Conservation (phyloP, 345 rosid species). For the Eucalyptus grandis region DNA sequence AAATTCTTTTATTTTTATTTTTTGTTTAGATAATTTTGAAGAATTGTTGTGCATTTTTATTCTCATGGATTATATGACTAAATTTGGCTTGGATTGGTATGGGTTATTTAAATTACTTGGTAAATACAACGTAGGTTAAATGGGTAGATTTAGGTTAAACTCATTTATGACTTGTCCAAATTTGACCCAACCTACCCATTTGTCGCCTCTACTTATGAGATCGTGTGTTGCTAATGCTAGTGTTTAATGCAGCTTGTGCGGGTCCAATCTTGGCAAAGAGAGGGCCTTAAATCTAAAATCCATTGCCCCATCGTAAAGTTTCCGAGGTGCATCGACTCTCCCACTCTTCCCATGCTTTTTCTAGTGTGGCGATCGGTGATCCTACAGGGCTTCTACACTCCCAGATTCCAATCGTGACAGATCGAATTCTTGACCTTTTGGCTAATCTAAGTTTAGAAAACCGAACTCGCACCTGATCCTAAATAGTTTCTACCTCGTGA, state of each 20-base stretch:
- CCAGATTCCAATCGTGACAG: background rate
- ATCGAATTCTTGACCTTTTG: background rate
- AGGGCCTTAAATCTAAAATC: background rate
- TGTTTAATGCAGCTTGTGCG: background rate
- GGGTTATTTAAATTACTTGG: too few species aligned
- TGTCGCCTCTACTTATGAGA: fast-evolving
- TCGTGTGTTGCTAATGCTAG: background rate
- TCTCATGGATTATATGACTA: background rate
- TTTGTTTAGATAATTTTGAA: too few species aligned
- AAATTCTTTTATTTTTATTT: too few species aligned
- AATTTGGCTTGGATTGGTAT: background rate
- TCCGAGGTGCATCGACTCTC: background rate
- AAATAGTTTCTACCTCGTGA: background rate
- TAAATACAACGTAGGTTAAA: too few species aligned
- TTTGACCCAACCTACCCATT: fast-evolving
- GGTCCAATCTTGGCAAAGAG: background rate
- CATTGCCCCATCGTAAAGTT: background rate
- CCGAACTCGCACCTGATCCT: background rate
- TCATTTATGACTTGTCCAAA: fast-evolving
- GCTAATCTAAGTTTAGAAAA: background rate
- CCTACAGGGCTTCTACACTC: fast-evolving
- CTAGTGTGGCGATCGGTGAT: background rate
- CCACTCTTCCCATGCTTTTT: background rate
- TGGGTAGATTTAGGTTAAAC: background rate
- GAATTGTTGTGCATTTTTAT: background rate